Percentiles rank a stretch among this genome's conserved stretches.
phyloP scores from a whole-genome alignment of 441 rosid species.

The Adansonia gregorii region DNA sequence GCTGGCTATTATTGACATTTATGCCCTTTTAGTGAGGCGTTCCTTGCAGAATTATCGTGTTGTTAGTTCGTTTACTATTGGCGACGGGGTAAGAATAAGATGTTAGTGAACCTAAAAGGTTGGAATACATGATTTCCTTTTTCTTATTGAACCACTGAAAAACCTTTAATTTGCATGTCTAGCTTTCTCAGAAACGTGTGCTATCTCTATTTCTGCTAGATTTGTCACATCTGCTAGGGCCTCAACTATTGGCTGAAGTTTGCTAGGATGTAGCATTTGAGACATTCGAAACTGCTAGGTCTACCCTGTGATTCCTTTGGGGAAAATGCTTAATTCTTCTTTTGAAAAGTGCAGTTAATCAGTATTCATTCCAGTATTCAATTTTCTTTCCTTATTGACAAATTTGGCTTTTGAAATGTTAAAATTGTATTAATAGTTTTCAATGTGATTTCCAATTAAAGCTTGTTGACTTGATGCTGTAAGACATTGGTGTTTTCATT shows the following conservation, averaged over 20 bases:
- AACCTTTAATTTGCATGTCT: not conserved
- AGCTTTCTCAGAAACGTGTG: not conserved
- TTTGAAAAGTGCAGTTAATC: not conserved
- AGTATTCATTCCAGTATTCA: not conserved
- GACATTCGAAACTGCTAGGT: conserved; percentile 22
- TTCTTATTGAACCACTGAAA: too few relatives aligned
- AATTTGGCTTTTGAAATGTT: not conserved
- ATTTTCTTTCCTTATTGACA: not conserved
- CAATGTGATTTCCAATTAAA: not conserved
- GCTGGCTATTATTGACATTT: conserved; percentile 58
- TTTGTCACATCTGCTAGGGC: not conserved
- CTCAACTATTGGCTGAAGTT: not conserved
- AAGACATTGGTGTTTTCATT: not conserved
- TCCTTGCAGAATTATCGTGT: conserved; percentile 60
- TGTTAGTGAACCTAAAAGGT: conserved; percentile 8
- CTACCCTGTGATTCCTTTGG: conserved; percentile 3
- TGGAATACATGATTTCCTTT: not conserved
- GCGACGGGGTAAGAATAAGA: conserved; percentile 72
- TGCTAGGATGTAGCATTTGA: too few relatives aligned
- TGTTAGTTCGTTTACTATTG: conserved; percentile 57
- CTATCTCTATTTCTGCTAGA: not conserved
- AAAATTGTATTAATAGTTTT: not conserved
- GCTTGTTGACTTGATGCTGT: not conserved
- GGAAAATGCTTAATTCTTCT: not conserved
- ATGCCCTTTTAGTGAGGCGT: conserved; percentile 74